Conservation (phyloP, 192 early-diverging fungal genomes). For the Cetraspora pellucida region DNA sequence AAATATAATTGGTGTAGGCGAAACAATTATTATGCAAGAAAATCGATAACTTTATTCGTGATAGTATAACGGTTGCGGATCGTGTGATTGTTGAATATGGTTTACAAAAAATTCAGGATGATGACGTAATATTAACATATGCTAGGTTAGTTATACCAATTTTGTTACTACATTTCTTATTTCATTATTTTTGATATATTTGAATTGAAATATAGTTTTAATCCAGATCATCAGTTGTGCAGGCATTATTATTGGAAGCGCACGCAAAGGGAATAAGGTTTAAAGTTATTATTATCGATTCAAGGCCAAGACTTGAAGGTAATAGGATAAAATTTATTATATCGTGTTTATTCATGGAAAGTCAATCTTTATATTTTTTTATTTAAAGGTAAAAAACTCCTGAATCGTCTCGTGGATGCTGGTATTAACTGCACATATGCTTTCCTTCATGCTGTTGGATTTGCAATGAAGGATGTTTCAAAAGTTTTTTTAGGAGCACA, state of each 20-base stretch:
- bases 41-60: constrained; percentile 90
- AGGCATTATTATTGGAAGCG: constrained; percentile 74
- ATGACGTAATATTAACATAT: constrained; percentile 91
- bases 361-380: background rate
- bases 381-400: constrained; percentile 61
- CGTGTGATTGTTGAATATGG: constrained; percentile 77
- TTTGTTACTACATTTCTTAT: background rate
- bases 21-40: constrained; percentile 65
- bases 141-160: constrained; percentile 49
- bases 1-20: constrained; percentile 48
- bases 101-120: constrained; percentile 88
- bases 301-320: constrained; percentile 89
- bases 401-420: constrained; percentile 57
- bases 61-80: constrained; percentile 84
- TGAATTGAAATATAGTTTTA: too few species aligned
- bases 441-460: constrained; percentile 66
- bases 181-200: background rate
- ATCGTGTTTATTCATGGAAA: background rate
- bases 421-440: constrained; percentile 80
- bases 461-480: constrained; percentile 81
- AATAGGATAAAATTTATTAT: constrained; percentile 25
- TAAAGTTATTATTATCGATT: constrained; percentile 90
- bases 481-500: constrained; percentile 97
- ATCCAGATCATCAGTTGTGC: constrained; percentile 78
- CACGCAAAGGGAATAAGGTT: constrained; percentile 76